Conservation (phyloP, 202 grass and related monocot species). For the Schoenoplectus triqueter region DNA sequence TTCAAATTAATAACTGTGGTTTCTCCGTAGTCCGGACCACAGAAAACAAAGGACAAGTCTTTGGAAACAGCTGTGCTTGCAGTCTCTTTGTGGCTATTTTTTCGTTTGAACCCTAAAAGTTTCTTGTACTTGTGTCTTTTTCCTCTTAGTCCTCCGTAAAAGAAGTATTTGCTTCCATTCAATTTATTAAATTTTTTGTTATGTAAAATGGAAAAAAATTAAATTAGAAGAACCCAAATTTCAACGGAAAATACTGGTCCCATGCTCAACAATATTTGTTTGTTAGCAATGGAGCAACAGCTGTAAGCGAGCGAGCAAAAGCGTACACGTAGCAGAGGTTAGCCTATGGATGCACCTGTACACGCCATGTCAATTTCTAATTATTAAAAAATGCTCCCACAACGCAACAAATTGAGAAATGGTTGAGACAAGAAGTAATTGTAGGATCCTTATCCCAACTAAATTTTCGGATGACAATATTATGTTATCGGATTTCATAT, state of each 20-base stretch:
- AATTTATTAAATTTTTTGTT: no score
- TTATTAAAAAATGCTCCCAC: background rate
- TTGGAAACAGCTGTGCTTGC: no score
- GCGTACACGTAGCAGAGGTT: slow-evolving; percentile 20
- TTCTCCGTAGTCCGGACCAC: no score
- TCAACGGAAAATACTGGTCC: slow-evolving; percentile 13
- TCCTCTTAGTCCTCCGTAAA: background rate
- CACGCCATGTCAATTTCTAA: slow-evolving; percentile 13
- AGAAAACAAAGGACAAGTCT: no score
- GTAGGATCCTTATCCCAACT: no score
- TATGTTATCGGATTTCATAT: background rate
- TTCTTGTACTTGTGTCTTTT: no score
- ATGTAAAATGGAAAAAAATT: background rate
- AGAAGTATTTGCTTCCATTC: background rate
- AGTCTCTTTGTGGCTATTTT: no score
- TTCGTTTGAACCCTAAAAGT: no score
- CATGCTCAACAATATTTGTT: slow-evolving; percentile 16
- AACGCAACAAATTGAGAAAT: no score
- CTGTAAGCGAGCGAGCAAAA: slow-evolving; percentile 26
- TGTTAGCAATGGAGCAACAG: slow-evolving; percentile 27
- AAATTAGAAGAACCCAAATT: background rate
- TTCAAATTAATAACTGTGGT: no score
- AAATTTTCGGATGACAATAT: background rate
- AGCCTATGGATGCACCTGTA: background rate
- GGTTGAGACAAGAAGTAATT: no score